These are phyloP conservation scores for Russula brevipes DNA, from an alignment of 768 basidiomycete species.

Conservation along the genomic window DNA sequence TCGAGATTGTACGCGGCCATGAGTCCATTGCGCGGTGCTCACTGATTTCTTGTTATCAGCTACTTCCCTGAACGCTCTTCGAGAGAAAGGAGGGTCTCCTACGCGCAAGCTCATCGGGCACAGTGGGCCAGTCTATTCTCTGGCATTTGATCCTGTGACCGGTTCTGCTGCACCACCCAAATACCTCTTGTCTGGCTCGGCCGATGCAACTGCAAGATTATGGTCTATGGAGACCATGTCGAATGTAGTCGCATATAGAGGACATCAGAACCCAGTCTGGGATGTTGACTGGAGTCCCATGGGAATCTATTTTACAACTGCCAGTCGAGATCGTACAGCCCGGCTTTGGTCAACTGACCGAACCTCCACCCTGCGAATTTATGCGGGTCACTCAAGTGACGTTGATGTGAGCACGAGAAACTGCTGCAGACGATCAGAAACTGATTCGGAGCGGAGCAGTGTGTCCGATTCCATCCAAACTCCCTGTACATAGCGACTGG, in stretches of 20 bases:
- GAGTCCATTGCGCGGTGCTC: background rate
- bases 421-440: background rate
- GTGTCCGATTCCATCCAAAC: conserved; percentile 94
- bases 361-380: conserved; percentile 78
- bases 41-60: conserved; percentile 37
- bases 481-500: conserved; percentile 96
- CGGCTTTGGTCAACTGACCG: conserved; percentile 95
- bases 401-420: conserved; percentile 71
- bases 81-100: conserved; percentile 75
- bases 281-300: conserved; percentile 98
- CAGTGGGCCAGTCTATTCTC: conserved; percentile 92
- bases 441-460: conserved; percentile 44
- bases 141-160: conserved; percentile 86
- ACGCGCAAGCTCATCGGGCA: conserved; percentile 97
- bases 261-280: conserved; percentile 97
- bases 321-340: conserved; percentile 89
- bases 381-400: conserved; percentile 93
- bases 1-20: conserved; percentile 56
- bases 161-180: conserved; percentile 84
- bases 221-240: conserved; percentile 97
- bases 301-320: conserved; percentile 98
- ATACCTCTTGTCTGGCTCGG: conserved; percentile 86
- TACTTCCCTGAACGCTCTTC: conserved; percentile 54
- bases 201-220: conserved; percentile 83
- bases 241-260: conserved; percentile 89